Conservation (phyloP, 176 grass and related monocot genomes). For the Musa schizocarpa region DNA sequence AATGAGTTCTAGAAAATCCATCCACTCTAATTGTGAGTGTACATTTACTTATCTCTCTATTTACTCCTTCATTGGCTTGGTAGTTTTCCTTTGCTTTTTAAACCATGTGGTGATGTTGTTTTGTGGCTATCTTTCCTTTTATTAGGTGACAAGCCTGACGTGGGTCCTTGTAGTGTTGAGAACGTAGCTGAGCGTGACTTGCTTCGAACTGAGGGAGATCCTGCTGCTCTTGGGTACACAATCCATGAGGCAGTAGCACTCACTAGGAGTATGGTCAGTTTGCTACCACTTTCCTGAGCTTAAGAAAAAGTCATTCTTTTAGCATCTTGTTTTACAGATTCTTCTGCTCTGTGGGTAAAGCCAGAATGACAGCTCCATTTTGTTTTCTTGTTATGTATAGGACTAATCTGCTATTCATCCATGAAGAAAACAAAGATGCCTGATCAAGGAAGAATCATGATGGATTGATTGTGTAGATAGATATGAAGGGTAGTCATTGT, state of each 20-base stretch:
- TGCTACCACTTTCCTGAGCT: not conserved
- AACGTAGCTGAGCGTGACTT: conserved; percentile 74
- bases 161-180: conserved; percentile 31
- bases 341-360: not conserved
- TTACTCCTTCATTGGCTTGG: not conserved
- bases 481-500: not conserved
- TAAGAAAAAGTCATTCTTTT: not conserved
- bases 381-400: not conserved
- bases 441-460: not conserved
- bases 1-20: not conserved
- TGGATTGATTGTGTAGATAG: not conserved
- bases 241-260: conserved; percentile 85
- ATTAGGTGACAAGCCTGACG: conserved; percentile 38
- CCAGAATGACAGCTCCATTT: not conserved
- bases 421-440: not conserved
- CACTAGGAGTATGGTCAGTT: conserved; percentile 85
- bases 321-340: not conserved
- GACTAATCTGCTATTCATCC: not conserved
- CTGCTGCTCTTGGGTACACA: conserved; percentile 84
- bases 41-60: not conserved
- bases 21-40: not conserved
- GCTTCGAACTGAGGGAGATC: conserved; percentile 84
- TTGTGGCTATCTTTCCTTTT: conserved; percentile 21
- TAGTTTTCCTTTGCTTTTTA: not conserved
- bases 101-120: not conserved